Conservation (phyloP, 352 stramenopile genomes). For the Phytophthora gonapodyides region DNA sequence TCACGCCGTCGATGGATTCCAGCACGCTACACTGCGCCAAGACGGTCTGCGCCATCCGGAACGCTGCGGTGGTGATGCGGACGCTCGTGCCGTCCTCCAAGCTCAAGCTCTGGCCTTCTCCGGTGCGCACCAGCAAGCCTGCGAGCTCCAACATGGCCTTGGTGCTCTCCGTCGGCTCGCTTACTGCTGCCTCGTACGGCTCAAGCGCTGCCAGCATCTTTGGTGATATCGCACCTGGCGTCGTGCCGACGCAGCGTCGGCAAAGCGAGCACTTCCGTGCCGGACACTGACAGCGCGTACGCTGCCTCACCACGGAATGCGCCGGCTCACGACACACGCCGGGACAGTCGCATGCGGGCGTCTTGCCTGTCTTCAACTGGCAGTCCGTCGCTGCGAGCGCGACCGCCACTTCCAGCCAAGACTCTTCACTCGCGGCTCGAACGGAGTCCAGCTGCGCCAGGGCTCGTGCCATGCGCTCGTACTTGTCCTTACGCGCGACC, state of each 20-base stretch:
- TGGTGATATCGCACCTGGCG: slow-evolving; percentile 54
- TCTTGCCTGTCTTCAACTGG: slow-evolving; percentile 76
- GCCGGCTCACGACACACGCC: slow-evolving; percentile 62
- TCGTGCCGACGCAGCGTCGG: slow-evolving; percentile 66
- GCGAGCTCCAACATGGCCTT: slow-evolving; percentile 53
- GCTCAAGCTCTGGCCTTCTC: slow-evolving; percentile 54
- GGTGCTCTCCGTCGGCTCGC: slow-evolving; percentile 33
- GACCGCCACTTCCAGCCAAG: slow-evolving; percentile 80
- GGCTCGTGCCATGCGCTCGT: slow-evolving; percentile 71
- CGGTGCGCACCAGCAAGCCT: slow-evolving; percentile 45
- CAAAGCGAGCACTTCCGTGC: slow-evolving; percentile 83
- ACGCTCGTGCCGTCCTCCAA: slow-evolving; percentile 30
- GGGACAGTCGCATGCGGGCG: slow-evolving; percentile 66
- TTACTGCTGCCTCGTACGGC: slow-evolving; percentile 39
- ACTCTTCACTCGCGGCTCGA: slow-evolving; percentile 54
- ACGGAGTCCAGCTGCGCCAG: slow-evolving; percentile 69
- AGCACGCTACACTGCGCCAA: slow-evolving; percentile 75
- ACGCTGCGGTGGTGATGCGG: slow-evolving; percentile 53
- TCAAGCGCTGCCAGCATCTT: slow-evolving; percentile 69
- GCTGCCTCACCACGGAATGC: slow-evolving; percentile 75
- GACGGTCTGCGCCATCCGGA: slow-evolving; percentile 69
- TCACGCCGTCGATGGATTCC: slow-evolving; percentile 54
- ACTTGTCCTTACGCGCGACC: slow-evolving; percentile 88
- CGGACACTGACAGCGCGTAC: slow-evolving; percentile 77
- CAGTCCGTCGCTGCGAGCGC: slow-evolving; percentile 79